These are phyloP conservation scores for Albugo laibachii DNA, from an alignment of 352 stramenopile species.

Conservation along the genomic window DNA sequence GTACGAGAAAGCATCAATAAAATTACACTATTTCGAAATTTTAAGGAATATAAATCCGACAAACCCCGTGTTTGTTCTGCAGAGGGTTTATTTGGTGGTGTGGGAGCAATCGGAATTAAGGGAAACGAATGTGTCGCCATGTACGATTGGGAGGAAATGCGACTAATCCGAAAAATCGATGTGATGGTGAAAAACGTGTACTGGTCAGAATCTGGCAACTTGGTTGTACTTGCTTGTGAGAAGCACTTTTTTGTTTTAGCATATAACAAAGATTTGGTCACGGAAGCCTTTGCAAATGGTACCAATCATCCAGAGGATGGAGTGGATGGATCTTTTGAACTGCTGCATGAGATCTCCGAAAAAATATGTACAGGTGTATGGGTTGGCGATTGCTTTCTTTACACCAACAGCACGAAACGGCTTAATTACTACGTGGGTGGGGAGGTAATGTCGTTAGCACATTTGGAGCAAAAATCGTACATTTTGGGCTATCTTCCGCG, in stretches of 20 bases:
- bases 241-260: constrained; percentile 93
- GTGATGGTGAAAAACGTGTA: constrained; percentile 93
- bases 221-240: constrained; percentile 89
- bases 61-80: constrained; percentile 86
- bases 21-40: constrained; percentile 98
- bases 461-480: constrained; percentile 92
- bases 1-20: constrained; percentile 91
- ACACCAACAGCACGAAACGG: constrained; percentile 84
- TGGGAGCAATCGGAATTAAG: constrained; percentile 88
- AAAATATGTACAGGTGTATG: constrained; percentile 91
- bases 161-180: constrained; percentile 96
- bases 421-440: constrained; percentile 99
- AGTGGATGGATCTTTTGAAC: constrained; percentile 94
- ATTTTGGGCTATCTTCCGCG: constrained; percentile 96
- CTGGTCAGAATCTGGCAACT: constrained; percentile 93
- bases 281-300: constrained; percentile 77
- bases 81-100: constrained; percentile 91
- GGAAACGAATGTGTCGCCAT: constrained; percentile 93
- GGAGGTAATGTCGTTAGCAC: constrained; percentile 96
- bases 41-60: constrained; percentile 92
- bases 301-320: constrained; percentile 84
- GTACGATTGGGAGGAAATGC: constrained; percentile 97
- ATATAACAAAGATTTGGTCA: constrained; percentile 83
- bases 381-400: constrained; percentile 99
- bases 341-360: constrained; percentile 95